Evolutionary conservation across 768 basidiomycete genomes (phyloP), one percentile per base, ranked within the genome.

Genomic region (Hygrophorus russula): DNA sequence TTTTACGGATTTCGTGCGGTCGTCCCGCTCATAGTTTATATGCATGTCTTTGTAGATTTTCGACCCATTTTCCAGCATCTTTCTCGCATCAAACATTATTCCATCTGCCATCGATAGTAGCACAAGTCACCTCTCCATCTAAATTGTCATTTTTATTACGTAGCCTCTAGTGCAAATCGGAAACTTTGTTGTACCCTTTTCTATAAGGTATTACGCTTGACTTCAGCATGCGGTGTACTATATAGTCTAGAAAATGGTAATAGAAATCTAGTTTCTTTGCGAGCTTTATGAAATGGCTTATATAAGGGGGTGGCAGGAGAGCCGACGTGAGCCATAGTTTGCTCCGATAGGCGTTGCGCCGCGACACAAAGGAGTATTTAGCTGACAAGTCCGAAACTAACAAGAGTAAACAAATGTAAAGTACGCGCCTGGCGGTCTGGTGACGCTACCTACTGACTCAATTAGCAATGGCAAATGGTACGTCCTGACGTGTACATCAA

Each of bases 1-100:
- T 62, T 90, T 89, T 61, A 74, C 82, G 18, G 88, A 90, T 53
- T 78, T 90, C 53, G 80, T 91, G 37, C 76, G 79, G 44, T 73
- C 80, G 39, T 83, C 81, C 38, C 78, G 82, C 47, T 65, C 73
- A 29, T 46, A 61, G 65, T 46, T 74, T 78, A 65, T 82, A 59
- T 56, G 45, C 39, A 28, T 36, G 7, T 4, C 2, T 36, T 19
- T 28, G 14, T 12, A 9, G 13, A 15, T 20, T 29, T 41, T 31
- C 29, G 48, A 30, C 17, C 31, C 44, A 36, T 18, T 36, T 33
- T n/a, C 47, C 36, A 30, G 18, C 42, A 29, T 38, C 30, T 42
- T 18, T 41, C 13, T 30, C 46, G 39, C 17, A 37, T 19, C 20
- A 14, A n/a, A 37, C 17, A 19, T 5, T 19, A 17, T 37, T 37